Evolutionary conservation across 768 basidiomycete species (phyloP), one percentile per base, ranked within the genome.

Genomic region (Lactarius pseudohatsudake): DNA sequence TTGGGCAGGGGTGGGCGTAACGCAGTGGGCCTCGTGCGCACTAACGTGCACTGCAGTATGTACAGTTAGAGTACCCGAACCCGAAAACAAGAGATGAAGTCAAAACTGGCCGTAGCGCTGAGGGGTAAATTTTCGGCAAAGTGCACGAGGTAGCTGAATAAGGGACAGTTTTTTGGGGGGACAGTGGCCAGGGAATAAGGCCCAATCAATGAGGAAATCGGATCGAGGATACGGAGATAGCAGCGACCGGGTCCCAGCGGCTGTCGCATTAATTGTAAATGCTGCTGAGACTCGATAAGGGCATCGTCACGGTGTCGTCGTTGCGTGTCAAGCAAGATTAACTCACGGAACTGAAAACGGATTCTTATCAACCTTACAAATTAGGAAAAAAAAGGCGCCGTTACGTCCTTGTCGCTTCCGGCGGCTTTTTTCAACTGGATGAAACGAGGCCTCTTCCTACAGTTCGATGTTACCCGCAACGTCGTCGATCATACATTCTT

Each of bases 181-280:
- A 53, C 13, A 53, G 50, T 53, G 50, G 50, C 22, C 13, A 53
- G 50, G 13, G 50, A 15, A n/a, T 4, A 2, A 32, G 4, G 11
- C 22, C 9, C 5, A 20, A 41, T 11, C 5, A 20, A 41, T 11
- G 18, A 13, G 20, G 13, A 34, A 38, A 20, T n/a, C 8, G 45
- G 54, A 32, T 53, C 38, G 30, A 61, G 55, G 10, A 9, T 53
- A 58, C 61, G 65, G 65, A 43, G 57, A 15, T 43, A 38, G 30
- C 47, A 62, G 9, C 26, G n/a, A 22, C 65, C 65, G 65, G 61
- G 30, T 28, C 41, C 38, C 30, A 9, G 32, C 22, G 45, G 59
- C 30, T 65, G 26, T 50, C 60, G 60, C 62, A 32, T 7, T 32
- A 57, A 61, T 57, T 9, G 62, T 30, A 10, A 45, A 32, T 11